Evolutionary conservation across 2,329 filamentous ascomycete genomes (phyloP).

Genomic region (Tolypocladium sp.): DNA sequence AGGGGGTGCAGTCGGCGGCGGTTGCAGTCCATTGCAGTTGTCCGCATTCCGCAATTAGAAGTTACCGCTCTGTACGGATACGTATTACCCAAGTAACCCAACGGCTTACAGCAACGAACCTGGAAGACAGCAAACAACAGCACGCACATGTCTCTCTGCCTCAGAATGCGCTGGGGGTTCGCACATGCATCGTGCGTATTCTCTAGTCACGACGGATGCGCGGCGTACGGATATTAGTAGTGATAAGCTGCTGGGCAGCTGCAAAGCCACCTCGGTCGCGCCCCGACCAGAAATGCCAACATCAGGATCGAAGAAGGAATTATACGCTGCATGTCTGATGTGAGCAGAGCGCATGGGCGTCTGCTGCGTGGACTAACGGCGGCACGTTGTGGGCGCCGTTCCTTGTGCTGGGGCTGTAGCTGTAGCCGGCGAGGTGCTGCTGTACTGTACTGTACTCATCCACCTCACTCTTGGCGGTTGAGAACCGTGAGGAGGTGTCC

Average conservation of each 20-base stretch:
- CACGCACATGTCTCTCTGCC: not conserved
- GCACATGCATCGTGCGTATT: not conserved
- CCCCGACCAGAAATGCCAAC: not conserved
- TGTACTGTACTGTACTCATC: too few relatives aligned
- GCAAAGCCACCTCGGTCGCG: not conserved
- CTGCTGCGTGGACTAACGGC: not conserved
- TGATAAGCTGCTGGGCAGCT: not conserved
- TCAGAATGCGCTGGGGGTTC: not conserved
- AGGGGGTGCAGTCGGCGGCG: not conserved
- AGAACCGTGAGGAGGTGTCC: not conserved
- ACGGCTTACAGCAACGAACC: not conserved
- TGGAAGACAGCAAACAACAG: not conserved
- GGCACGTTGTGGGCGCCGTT: not conserved
- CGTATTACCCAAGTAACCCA: not conserved
- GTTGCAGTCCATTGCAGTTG: not conserved
- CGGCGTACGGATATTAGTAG: not conserved
- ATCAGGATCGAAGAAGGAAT: conserved; percentile 1
- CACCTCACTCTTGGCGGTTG: too few relatives aligned
- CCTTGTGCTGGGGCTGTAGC: not conserved
- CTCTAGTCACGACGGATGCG: not conserved
- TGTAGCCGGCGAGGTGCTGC: not conserved
- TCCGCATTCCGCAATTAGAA: not conserved
- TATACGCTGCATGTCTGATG: conserved; percentile 5
- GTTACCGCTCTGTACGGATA: not conserved
- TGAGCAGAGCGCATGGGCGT: not conserved